Base-by-base conservation (phyloP, 805 yeast genomes). In the Martiniozyma abietophila region DNA sequence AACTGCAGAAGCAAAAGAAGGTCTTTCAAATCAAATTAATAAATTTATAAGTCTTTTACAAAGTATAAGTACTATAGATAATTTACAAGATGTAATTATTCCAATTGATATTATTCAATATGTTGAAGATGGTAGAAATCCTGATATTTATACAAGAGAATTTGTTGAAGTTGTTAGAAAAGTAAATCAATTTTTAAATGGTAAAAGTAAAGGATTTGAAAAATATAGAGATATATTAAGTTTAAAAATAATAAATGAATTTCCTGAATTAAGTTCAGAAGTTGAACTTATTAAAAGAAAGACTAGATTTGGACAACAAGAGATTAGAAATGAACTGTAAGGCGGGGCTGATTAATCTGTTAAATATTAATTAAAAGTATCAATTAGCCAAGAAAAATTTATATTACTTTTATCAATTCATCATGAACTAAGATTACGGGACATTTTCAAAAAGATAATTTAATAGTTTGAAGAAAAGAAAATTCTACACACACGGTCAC, bases 111-210 rank as follows among this genome's bases (percentile, higher is more conserved):
- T 88, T n/a, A 63, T 86, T 10, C 78, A 80, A 42, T 92, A 92
- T 51, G 84, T 92, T 25, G 97, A 92, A 51, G 94, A 85, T 50
- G 98, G 98, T 2, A 67, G 98, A 46, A 92, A 92, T 52, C 97
- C 98, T 0, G 97, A 92, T 52, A 86, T 92, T 25, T 92, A 92
- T 57, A 86, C 97, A 1, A 71, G 98, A 53, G 98, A 92, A 59
- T 92, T 92, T 59, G 84, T 89, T 11, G 98, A 92, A 53, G 83
- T 89, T 23, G 80, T 92, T n/a, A 77, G 86, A 25, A 78, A 84
- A 47, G 76, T 86, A 29, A 92, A 92, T 51, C 96, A 94, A 49
- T 75, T 79, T 44, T 65, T 92, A 35, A 72, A 85, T 49, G 97
- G 96, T 4, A 84, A 84, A 54, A 74, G 83, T 71, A 49, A 61